Evolutionary conservation across 331 rosid species (phyloP).

Genomic region (Spiraea crenata): DNA sequence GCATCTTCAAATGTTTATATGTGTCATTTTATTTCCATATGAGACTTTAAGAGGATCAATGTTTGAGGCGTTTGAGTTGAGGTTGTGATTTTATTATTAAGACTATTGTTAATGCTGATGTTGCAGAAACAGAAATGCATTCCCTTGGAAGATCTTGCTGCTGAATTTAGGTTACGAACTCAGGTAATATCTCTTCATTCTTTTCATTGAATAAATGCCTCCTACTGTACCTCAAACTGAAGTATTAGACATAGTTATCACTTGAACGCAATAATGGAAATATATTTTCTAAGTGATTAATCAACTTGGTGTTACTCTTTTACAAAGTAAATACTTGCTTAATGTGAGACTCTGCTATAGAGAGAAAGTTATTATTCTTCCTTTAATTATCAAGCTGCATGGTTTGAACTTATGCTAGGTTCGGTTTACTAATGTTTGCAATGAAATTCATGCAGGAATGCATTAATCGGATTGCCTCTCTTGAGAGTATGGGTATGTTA

Average conservation of each 20-base stretch:
- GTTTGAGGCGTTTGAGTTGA: slow-evolving; percentile 5
- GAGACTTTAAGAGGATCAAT: neutral
- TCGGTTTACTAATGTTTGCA: slow-evolving; percentile 12
- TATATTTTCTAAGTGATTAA: neutral
- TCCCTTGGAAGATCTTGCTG: slow-evolving; percentile 95
- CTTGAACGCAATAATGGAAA: neutral
- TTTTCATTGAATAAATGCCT: slow-evolving; percentile 9
- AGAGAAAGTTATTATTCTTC: neutral
- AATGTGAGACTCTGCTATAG: neutral
- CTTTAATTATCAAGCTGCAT: neutral
- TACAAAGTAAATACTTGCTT: neutral
- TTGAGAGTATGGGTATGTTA: slow-evolving; percentile 82
- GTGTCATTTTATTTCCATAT: neutral
- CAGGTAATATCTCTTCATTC: slow-evolving; percentile 55
- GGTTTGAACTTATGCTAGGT: neutral
- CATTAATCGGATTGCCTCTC: slow-evolving; percentile 79
- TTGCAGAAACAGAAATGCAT: slow-evolving; percentile 87
- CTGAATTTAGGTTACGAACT: slow-evolving; percentile 81
- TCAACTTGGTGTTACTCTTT: neutral
- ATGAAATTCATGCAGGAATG: slow-evolving; percentile 72
- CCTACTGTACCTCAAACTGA: neutral
- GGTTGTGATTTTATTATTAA: slow-evolving; percentile 18
- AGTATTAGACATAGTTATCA: neutral
- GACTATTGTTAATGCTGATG: slow-evolving; percentile 14
- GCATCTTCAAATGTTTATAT: neutral